Evolutionary conservation across 2,329 filamentous ascomycete species (phyloP), one percentile per base, ranked within the genome.

Genomic region (Talaromyces amestolkiae): DNA sequence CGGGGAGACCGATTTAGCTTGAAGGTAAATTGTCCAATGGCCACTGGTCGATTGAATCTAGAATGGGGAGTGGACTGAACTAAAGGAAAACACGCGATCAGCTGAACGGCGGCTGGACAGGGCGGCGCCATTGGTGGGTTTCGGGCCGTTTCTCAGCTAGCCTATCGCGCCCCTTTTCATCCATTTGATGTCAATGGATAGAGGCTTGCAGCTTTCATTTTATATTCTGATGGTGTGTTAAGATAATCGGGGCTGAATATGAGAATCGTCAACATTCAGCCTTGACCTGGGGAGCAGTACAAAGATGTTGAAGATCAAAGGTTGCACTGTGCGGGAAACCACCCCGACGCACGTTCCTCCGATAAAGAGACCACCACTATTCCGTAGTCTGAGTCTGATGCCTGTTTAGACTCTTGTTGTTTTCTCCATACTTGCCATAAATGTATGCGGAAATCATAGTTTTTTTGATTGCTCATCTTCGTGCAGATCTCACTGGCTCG

Each of bases 11-110:
- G 33, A 56, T 22, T 37, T 56, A 56, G 53, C 53, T 56, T 22
- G 31, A 56, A 33, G n/a, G 51, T 54, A 22, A 37, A 56, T 56
- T 56, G 53, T 37, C 53, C 53, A 56, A 56, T 56, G 33, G 22
- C 22, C 22, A 22, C 22, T 39, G 53, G 17, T 35, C 19, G 53
- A 56, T 22, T 22, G n/a, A 11, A 56, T 56, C 53, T 56, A 56
- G 53, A 56, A 56, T 56, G 33, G 19, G 11, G 33, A 22, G 33
- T 39, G 53, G 53, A 39, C 37, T 37, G 33, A 15, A 22, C n/a
- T 56, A 19, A 54, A 39, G 9, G 24, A 54, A 54, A 56, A 56
- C 19, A 22, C 19, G 33, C 53, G 53, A 56, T 39, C 53, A 56
- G 53, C 53, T 56, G 53, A 56, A 56, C 33, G 31, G 33, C 31